phyloP scores from a whole-genome alignment of 306 rosid species.

The Dicorynia guianensis region DNA sequence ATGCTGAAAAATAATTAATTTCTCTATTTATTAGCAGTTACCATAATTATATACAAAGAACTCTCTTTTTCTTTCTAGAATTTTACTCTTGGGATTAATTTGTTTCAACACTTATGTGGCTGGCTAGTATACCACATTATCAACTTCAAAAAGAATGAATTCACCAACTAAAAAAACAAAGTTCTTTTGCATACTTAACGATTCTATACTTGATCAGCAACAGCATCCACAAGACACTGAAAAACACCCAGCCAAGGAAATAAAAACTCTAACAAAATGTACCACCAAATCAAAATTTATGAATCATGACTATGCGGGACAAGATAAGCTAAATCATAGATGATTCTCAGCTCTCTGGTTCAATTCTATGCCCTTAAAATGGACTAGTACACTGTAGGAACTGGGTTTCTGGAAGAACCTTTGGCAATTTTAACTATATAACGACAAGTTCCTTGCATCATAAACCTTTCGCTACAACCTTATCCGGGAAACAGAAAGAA shows the following conservation, averaged over 20 bases:
- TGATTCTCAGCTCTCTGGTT: constrained; percentile 30
- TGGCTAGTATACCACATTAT: constrained; percentile 12
- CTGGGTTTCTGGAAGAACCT: constrained; percentile 24
- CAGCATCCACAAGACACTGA: neutral
- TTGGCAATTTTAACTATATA: constrained; percentile 26
- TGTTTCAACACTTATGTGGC: neutral
- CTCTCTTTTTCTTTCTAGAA: neutral
- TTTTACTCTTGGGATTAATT: neutral
- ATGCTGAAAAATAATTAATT: constrained; percentile 12
- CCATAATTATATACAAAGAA: constrained; percentile 20
- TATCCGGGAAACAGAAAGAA: constrained; percentile 15
- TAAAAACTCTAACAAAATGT: neutral
- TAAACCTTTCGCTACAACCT: constrained; percentile 23
- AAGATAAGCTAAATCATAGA: constrained; percentile 11
- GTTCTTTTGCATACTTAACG: neutral
- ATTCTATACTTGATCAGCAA: constrained; percentile 14
- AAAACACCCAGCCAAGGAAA: constrained; percentile 22
- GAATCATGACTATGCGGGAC: neutral
- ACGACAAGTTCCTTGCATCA: constrained; percentile 9
- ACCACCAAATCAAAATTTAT: constrained; percentile 19
- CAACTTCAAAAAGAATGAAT: constrained; percentile 30
- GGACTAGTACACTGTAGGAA: constrained; percentile 17
- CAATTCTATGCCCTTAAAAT: constrained; percentile 24
- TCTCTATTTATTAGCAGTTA: constrained; percentile 5
- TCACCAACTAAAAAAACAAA: constrained; percentile 7